Percentiles rank a stretch among this genome's conserved stretches.
These are phyloP conservation scores for Cytospora leucostoma DNA, from an alignment of 2,329 filamentous ascomycete species.

Conservation along the genomic window DNA sequence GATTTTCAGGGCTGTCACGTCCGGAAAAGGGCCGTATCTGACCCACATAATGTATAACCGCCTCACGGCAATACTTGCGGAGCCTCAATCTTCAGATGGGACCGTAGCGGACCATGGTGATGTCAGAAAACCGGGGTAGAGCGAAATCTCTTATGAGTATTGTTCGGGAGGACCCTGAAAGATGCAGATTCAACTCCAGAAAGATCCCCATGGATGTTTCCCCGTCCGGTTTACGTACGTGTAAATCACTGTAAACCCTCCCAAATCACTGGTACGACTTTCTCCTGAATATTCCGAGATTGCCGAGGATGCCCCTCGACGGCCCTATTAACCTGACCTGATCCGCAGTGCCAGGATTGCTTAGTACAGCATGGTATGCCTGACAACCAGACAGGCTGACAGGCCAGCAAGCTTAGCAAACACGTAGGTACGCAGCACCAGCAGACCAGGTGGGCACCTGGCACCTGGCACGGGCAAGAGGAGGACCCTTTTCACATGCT, in stretches of 20 bases:
- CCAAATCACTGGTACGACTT: not conserved
- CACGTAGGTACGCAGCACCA: too few relatives aligned
- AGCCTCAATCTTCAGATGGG: constrained; percentile 21
- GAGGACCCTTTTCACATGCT: constrained; percentile 25
- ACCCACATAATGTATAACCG: constrained; percentile 11
- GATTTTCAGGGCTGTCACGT: constrained; percentile 5
- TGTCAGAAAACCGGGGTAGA: constrained; percentile 27
- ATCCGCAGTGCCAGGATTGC: not conserved
- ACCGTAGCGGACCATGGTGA: constrained; percentile 13
- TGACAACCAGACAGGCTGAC: not conserved
- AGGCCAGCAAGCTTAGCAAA: not conserved
- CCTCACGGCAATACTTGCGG: constrained; percentile 20
- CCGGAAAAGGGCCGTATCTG: constrained; percentile 25
- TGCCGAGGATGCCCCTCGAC: constrained; percentile 3
- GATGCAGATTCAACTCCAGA: constrained; percentile 4
- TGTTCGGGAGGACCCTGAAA: constrained; percentile 22
- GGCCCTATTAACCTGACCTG: not conserved
- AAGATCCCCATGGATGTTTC: constrained; percentile 16
- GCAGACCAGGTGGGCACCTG: not conserved
- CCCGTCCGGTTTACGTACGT: constrained; percentile 1
- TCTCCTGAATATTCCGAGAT: constrained; percentile 6
- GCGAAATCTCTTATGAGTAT: constrained; percentile 25
- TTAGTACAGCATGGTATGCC: not conserved
- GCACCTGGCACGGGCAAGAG: not conserved
- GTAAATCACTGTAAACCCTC: not conserved